Evolutionary conservation across 1,284 basidiomycete species (phyloP).

Genomic region (Austroboletus novae-zelandiae): DNA sequence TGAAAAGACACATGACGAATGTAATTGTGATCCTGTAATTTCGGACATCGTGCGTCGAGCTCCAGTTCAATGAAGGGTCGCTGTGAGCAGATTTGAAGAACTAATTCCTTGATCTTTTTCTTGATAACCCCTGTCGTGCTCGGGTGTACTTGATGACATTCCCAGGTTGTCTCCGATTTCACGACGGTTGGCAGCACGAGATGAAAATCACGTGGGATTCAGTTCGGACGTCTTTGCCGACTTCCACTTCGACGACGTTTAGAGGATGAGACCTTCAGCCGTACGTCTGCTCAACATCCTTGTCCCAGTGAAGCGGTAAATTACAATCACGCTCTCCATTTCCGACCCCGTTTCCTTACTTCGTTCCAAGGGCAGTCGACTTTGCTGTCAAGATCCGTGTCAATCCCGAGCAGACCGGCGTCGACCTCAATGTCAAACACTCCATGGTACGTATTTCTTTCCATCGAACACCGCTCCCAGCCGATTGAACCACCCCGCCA

Average conservation of each 20-base stretch:
- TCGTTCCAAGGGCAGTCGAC: conserved; percentile 58
- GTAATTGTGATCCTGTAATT: too few species aligned
- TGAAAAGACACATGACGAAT: background rate
- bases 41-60: too few species aligned
- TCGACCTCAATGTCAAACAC: conserved; percentile 95
- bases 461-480: background rate
- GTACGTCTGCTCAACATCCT: conserved; percentile 80
- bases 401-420: conserved; percentile 86
- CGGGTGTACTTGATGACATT: too few species aligned
- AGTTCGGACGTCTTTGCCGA: conserved; percentile 12
- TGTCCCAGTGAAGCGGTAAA: conserved; percentile 85
- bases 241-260: conserved; percentile 13
- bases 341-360: background rate
- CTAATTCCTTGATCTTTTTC: too few species aligned
- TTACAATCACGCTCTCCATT: conserved; percentile 24
- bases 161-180: too few species aligned
- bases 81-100: too few species aligned
- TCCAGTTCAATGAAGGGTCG: too few species aligned
- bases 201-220: background rate
- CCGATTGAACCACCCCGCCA: conserved; percentile 30
- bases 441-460: conserved; percentile 77
- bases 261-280: conserved; percentile 70
- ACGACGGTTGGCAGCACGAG: too few species aligned
- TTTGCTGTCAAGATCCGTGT: conserved; percentile 95
- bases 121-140: too few species aligned